These are phyloP conservation scores for Colletotrichum nymphaeae DNA, from an alignment of 2,329 filamentous ascomycete species.

Conservation along the genomic window DNA sequence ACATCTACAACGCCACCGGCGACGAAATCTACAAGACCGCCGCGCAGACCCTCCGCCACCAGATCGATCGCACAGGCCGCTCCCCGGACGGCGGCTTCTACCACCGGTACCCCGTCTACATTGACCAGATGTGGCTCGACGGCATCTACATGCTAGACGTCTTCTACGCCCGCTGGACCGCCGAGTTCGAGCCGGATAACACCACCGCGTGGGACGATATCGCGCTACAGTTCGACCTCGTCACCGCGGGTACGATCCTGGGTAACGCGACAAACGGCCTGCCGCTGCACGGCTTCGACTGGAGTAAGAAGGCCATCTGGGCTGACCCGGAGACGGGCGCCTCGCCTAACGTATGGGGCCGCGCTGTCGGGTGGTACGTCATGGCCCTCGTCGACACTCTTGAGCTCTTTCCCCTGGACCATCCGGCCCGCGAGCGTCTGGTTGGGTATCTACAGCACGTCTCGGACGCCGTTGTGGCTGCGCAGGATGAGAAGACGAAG, in stretches of 20 bases:
- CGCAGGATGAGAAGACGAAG: slow-evolving; percentile 51
- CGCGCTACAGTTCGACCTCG: slow-evolving; percentile 53
- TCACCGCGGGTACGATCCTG: slow-evolving; percentile 51
- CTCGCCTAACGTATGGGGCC: slow-evolving; percentile 62
- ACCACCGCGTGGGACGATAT: slow-evolving; percentile 55
- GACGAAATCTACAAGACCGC: slow-evolving; percentile 35
- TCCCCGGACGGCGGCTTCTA: slow-evolving; percentile 34
- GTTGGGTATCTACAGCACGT: slow-evolving; percentile 53
- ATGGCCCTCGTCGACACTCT: slow-evolving; percentile 61
- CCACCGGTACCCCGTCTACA: slow-evolving; percentile 41
- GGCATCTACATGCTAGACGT: slow-evolving; percentile 57
- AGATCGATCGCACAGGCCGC: slow-evolving; percentile 32
- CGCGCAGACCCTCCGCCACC: slow-evolving; percentile 18
- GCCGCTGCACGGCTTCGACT: slow-evolving; percentile 64
- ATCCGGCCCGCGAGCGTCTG: slow-evolving; percentile 51
- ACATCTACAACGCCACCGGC: slow-evolving; percentile 28
- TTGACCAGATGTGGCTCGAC: slow-evolving; percentile 49
- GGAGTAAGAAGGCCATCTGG: slow-evolving; percentile 57
- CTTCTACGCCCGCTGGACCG: slow-evolving; percentile 48
- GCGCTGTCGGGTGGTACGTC: slow-evolving; percentile 50
- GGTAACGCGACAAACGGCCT: slow-evolving; percentile 51
- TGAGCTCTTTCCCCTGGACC: slow-evolving; percentile 51
- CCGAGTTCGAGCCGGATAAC: slow-evolving; percentile 35
- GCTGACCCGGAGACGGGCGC: slow-evolving; percentile 58
- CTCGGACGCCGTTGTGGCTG: slow-evolving; percentile 52